Base-by-base conservation (phyloP, 2,329 filamentous ascomycete species). In the Cercospora canescens region DNA sequence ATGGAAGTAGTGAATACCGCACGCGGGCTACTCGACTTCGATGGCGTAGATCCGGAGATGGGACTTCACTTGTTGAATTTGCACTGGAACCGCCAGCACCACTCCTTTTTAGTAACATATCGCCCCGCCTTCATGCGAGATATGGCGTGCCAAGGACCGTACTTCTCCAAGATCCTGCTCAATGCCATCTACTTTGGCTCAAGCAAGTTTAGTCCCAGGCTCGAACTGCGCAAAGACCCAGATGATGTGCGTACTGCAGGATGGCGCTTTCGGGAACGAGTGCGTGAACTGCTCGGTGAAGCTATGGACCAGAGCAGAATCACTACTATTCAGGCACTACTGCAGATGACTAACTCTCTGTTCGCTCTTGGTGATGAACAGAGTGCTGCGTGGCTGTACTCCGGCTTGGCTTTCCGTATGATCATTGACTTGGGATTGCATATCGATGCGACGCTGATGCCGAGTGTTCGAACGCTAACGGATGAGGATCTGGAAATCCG, bases 351-450 rank as follows among this genome's bases (percentile, higher is more conserved):
- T 0, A 83, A 81, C 52, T 82, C 83, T 0, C 72, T 86, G 0
- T 86, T 86, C 67, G 79, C 84, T 0, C 74, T 82, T 2, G 79
- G 82, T n/a, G 82, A 83, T 58, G 81, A 86, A 68, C 76, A 81
- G 32, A 85, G 83, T 64, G 80, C 81, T 6, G 83, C 85, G 1
- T 89, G 86, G 86, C 70, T 87, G 4, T 88, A 88, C 66, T 81
- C 84, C 60, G 86, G 86, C 1, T 80, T 85, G 67, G 85, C 86
- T 0, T 85, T 87, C 64, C 80, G 84, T 9, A 83, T 88, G 76
- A 76, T 87, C 28, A 81, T 83, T 59, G 86, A 88, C 70, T 72
- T 88, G 5, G 82, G 84, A 0, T 82, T 87, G 68, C 84, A 86
- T 68, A 78, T 84, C 18, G 79, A 81, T 73, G 75, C 74, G 59